Conservation (phyloP, 371 early-diverging fungal genomes). For the Saksenaea vasiformis region DNA sequence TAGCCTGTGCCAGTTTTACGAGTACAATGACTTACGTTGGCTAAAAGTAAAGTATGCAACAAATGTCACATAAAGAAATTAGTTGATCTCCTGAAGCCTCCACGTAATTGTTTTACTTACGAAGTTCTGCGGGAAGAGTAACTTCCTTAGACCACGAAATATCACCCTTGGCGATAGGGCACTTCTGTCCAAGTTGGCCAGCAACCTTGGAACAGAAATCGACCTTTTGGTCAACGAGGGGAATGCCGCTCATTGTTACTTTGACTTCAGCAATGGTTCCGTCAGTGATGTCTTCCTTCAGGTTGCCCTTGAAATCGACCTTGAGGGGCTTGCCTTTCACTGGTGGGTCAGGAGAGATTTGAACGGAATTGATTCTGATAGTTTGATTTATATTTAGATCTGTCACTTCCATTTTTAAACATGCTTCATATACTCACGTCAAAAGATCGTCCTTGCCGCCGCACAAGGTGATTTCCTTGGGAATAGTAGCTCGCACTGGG, state of each 20-base stretch:
- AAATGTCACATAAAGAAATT: background rate
- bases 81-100: no score
- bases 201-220: conserved; percentile 58
- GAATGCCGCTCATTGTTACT: conserved; percentile 53
- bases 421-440: conserved; percentile 8
- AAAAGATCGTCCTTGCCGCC: conserved; percentile 11
- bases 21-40: conserved; percentile 10
- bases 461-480: conserved; percentile 10
- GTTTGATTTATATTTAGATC: background rate
- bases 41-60: background rate
- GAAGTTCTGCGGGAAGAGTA: conserved; percentile 58
- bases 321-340: conserved; percentile 42
- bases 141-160: conserved; percentile 44
- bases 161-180: conserved; percentile 57
- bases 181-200: conserved; percentile 51
- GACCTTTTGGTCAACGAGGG: conserved; percentile 35
- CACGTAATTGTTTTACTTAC: conserved; percentile 27
- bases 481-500: background rate
- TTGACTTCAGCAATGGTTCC: conserved; percentile 51
- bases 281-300: conserved; percentile 44
- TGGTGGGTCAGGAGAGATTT: conserved; percentile 61
- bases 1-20: background rate
- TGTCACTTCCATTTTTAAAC: background rate
- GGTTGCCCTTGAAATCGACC: conserved; percentile 54
- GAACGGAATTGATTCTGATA: conserved; percentile 43